Percentiles rank a stretch among this genome's conserved stretches.
Conservation (phyloP, 2,329 filamentous ascomycete species). For the Aspergillus sp. region DNA sequence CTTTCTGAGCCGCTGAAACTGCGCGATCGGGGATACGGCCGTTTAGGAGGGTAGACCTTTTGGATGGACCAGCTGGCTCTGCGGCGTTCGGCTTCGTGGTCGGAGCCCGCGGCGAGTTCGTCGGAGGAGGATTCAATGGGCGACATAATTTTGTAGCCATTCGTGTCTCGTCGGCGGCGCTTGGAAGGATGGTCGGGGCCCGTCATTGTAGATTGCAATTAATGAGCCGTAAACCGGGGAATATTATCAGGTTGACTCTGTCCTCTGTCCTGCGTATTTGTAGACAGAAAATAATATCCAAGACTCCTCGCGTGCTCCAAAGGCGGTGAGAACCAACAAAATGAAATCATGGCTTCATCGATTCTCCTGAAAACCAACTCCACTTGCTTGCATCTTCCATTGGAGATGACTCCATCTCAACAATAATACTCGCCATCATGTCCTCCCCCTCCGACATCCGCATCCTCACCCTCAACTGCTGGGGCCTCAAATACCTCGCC, state of each 20-base stretch:
- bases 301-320: no score
- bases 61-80: constrained; percentile 31
- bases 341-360: no score
- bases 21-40: constrained; percentile 19
- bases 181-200: constrained; percentile 17
- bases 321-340: no score
- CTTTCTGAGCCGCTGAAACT: constrained; percentile 31
- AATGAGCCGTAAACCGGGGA: not conserved
- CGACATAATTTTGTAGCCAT: constrained; percentile 12
- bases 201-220: constrained; percentile 20
- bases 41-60: constrained; percentile 25
- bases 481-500: constrained; percentile 87
- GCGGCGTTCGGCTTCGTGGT: constrained; percentile 31
- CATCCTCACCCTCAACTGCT: constrained; percentile 89
- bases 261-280: no score
- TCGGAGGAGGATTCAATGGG: constrained; percentile 34
- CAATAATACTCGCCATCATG: no score
- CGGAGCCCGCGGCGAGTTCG: constrained; percentile 33
- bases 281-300: no score
- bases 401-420: no score
- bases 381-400: no score
- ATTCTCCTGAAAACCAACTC: no score
- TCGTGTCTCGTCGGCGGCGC: constrained; percentile 27
- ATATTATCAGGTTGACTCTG: constrained; percentile 3
- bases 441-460: constrained; percentile 47